These are phyloP conservation scores for Pseudocercospora cruenta DNA, from an alignment of 2,329 filamentous ascomycete genomes.

Conservation along the genomic window DNA sequence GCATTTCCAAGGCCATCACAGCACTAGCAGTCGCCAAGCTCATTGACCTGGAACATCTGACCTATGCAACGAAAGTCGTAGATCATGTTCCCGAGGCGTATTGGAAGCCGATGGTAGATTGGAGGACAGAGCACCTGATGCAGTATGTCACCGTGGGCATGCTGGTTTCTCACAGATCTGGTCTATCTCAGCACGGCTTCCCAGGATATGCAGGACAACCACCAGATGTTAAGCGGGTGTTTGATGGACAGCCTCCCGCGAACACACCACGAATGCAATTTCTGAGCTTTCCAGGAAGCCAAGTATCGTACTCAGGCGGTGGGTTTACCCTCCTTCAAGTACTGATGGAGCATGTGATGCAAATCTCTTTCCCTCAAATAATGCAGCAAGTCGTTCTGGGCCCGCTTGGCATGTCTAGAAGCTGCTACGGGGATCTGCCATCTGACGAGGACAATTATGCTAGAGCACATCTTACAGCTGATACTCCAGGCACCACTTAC, in stretches of 20 bases:
- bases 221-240: constrained; percentile 19
- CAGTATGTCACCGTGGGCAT: constrained; percentile 30
- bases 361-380: constrained; percentile 22
- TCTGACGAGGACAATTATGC: constrained; percentile 28
- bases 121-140: constrained; percentile 23
- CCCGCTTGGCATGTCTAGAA: constrained; percentile 32
- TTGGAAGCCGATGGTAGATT: constrained; percentile 19
- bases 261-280: constrained; percentile 32
- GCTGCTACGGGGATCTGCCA: constrained; percentile 22
- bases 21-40: constrained; percentile 30
- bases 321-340: constrained; percentile 32
- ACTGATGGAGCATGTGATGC: constrained; percentile 28
- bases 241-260: constrained; percentile 25
- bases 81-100: constrained; percentile 21
- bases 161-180: constrained; percentile 33
- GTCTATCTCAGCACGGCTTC: constrained; percentile 33
- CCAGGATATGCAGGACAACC: constrained; percentile 28
- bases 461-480: constrained; percentile 22
- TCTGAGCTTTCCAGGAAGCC: constrained; percentile 28
- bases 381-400: constrained; percentile 31
- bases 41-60: constrained; percentile 27
- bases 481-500: constrained; percentile 16
- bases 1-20: constrained; percentile 35
- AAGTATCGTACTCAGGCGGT: constrained; percentile 34
- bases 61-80: constrained; percentile 25